Conservation (phyloP, 441 rosid genomes). For the Dalechampia spathulata region DNA sequence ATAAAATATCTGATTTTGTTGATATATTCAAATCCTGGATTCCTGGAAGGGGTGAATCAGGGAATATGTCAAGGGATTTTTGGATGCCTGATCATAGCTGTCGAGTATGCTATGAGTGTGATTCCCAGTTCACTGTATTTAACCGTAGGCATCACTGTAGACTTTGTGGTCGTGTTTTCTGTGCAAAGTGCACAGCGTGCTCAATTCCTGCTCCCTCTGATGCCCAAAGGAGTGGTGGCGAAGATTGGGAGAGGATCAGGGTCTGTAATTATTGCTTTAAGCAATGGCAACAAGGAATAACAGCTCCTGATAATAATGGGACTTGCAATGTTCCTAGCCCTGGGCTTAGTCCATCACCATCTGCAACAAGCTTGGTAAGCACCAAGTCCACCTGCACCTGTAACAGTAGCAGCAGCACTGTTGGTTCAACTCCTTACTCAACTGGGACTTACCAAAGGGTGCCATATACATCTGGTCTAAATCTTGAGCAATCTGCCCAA, state of each 20-base stretch:
- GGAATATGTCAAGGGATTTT: slow-evolving; percentile 79
- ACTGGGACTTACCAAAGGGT: slow-evolving; percentile 43
- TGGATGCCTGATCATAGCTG: slow-evolving; percentile 99
- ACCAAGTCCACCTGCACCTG: slow-evolving; percentile 50
- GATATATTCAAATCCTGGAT: slow-evolving; percentile 57
- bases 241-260: slow-evolving; percentile 76
- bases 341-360: slow-evolving; percentile 54
- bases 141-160: slow-evolving; percentile 95
- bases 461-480: slow-evolving; percentile 39
- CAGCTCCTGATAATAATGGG: slow-evolving; percentile 51
- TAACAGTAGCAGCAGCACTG: slow-evolving; percentile 52
- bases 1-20: slow-evolving; percentile 54
- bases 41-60: slow-evolving; percentile 75
- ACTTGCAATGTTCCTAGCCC: slow-evolving; percentile 34
- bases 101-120: slow-evolving; percentile 94
- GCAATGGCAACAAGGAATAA: slow-evolving; percentile 57
- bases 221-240: slow-evolving; percentile 35
- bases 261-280: slow-evolving; percentile 91
- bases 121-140: slow-evolving; percentile 67
- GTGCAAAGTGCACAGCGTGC: slow-evolving; percentile 84
- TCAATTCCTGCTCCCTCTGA: slow-evolving; percentile 52
- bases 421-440: slow-evolving; percentile 51
- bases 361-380: slow-evolving; percentile 66
- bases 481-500: slow-evolving; percentile 32
- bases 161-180: slow-evolving; percentile 89